A percentile compares a stretch with the other conserved stretches of the same genome.
Conservation (phyloP, 257 asterid genomes). For the Solanum medicagineum region DNA sequence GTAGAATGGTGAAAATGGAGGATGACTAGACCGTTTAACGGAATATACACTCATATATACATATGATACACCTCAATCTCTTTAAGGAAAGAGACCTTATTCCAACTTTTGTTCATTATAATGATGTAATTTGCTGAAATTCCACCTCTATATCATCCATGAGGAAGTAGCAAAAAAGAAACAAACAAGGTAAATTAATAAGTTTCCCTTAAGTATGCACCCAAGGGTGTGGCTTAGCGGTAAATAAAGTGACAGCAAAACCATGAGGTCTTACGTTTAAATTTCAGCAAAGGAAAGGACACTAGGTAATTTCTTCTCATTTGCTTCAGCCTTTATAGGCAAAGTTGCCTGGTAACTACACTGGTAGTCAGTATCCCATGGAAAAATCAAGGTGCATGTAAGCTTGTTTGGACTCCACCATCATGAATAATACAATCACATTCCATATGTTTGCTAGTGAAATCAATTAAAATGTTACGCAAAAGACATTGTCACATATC, state of each 20-base stretch:
- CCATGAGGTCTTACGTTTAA: not conserved
- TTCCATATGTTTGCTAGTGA: not conserved
- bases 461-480: not conserved
- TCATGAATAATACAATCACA: not conserved
- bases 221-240: not conserved
- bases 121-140: not conserved
- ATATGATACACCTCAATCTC: not conserved
- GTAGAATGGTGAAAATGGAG: not conserved
- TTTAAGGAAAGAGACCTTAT: not conserved
- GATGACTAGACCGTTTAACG: not conserved
- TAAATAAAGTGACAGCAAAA: not conserved
- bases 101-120: not conserved
- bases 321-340: not conserved
- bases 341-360: not conserved
- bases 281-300: not conserved
- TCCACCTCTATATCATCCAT: not conserved
- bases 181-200: not conserved
- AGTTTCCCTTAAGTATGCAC: not conserved
- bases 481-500: not conserved
- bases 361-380: accelerated
- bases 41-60: not conserved
- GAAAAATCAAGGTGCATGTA: not conserved
- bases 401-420: not conserved
- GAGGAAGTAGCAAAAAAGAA: not conserved
- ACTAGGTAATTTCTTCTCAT: not conserved